phyloP scores from a whole-genome alignment of 257 asterid genomes.

The Cynanchum wilfordii region DNA sequence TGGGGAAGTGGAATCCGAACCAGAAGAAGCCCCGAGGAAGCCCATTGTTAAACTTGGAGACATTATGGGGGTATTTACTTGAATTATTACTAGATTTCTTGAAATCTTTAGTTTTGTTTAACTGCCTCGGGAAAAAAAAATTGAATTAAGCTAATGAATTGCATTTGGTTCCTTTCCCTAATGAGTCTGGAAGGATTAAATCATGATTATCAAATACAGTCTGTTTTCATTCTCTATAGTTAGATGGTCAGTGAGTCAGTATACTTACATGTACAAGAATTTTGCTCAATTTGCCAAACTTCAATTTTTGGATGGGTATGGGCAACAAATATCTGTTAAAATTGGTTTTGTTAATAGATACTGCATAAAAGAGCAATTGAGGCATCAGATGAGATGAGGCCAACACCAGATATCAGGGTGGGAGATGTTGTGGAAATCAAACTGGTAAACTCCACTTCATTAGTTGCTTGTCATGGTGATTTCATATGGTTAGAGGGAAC shows the following conservation, averaged over 20 bases:
- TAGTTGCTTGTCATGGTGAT: neutral
- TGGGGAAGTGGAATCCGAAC: slow-evolving; percentile 32
- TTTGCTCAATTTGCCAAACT: neutral
- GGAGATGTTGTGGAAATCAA: slow-evolving; percentile 90
- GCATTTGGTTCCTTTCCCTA: neutral
- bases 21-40: slow-evolving; percentile 49
- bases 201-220: neutral
- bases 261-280: neutral
- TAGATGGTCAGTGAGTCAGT: neutral
- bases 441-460: slow-evolving; percentile 38
- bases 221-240: too few relatives aligned
- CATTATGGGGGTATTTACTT: slow-evolving; percentile 75
- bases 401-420: slow-evolving; percentile 74
- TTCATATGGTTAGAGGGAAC: slow-evolving; percentile 1
- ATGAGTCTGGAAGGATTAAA: neutral
- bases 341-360: slow-evolving; percentile 44
- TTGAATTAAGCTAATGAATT: neutral
- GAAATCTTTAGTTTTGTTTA: neutral
- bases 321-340: neutral
- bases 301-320: neutral
- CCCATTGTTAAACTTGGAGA: slow-evolving; percentile 80
- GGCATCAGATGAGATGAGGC: slow-evolving; percentile 61
- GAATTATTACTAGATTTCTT: neutral
- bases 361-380: slow-evolving; percentile 74
- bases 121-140: neutral